A percentile compares a stretch with the other conserved stretches of the same genome.
phyloP scores from a whole-genome alignment of 2,329 filamentous ascomycete species.

The Microdochium bolleyi region DNA sequence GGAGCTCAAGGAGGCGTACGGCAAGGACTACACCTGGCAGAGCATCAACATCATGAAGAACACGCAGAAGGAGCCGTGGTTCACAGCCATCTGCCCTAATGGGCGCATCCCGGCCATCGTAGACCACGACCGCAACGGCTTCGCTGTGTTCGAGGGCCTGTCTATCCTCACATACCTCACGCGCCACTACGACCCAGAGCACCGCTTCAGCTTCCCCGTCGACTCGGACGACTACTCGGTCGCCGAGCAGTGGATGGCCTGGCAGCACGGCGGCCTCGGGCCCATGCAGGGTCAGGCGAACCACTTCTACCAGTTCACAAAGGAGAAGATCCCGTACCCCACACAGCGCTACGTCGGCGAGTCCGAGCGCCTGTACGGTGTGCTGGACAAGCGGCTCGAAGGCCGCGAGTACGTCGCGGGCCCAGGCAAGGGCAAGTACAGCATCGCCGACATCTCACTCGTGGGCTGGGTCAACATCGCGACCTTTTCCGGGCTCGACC shows the following conservation, averaged over 20 bases:
- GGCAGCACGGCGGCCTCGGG: slow-evolving; percentile 68
- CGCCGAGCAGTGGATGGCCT: slow-evolving; percentile 56
- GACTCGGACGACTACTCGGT: slow-evolving; percentile 26
- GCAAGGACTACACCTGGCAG: slow-evolving; percentile 50
- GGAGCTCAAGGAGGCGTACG: slow-evolving; percentile 59
- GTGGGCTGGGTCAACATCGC: slow-evolving; percentile 60
- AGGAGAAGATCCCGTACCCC: slow-evolving; percentile 62
- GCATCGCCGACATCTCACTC: slow-evolving; percentile 64
- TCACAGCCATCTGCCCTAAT: slow-evolving; percentile 53
- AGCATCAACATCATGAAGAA: slow-evolving; percentile 51
- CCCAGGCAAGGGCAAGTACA: slow-evolving; percentile 43
- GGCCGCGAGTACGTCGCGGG: slow-evolving; percentile 46
- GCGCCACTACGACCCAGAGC: slow-evolving; percentile 61
- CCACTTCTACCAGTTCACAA: slow-evolving; percentile 62
- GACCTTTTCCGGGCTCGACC: slow-evolving; percentile 53
- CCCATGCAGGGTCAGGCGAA: slow-evolving; percentile 69
- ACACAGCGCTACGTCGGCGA: slow-evolving; percentile 71
- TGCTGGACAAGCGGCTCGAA: slow-evolving; percentile 59
- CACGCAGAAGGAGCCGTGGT: slow-evolving; percentile 62
- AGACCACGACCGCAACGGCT: slow-evolving; percentile 53
- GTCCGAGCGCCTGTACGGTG: slow-evolving; percentile 63
- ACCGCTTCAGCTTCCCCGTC: slow-evolving; percentile 55
- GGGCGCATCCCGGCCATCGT: slow-evolving; percentile 59
- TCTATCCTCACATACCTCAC: slow-evolving; percentile 68
- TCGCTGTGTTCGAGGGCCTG: slow-evolving; percentile 66